Evolutionary conservation across 2,329 filamentous ascomycete genomes (phyloP), one percentile per base, ranked within the genome.

Genomic region (Bipolaris victoriae): DNA sequence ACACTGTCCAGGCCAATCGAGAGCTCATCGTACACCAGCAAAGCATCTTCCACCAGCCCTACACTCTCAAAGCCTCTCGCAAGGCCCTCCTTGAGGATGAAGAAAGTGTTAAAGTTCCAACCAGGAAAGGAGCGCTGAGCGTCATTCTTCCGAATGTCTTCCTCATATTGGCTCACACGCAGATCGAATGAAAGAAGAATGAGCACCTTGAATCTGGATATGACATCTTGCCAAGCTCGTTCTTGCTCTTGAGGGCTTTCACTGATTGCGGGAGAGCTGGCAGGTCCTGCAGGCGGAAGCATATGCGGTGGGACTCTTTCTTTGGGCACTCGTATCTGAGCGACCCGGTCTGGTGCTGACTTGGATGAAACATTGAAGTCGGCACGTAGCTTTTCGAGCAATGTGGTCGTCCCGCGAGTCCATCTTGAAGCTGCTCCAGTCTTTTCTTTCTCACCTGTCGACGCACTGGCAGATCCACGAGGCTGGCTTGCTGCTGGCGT

Each of bases 61-160:
- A 98, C 93, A 72, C 91, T 98, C 76, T 99, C 96, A 65, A 99
- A 97, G 0, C 94, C 96, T 64, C 91, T 86, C 1, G 95, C 94
- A 35, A 99, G 80, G 0, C 95, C 95, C 76, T 99, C 95, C 71
- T 99, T 99, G 7, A 99, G 83, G 15, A 99, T 93, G 74, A 99
- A 99, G 74, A 99, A 99, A 0, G 95, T 99, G 77, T 95, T 98
- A 73, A 99, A 99, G 72, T 99, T 99, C 95, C 95, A 99, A 0
- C 95, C 95, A 0, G 95, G 95, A 16, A 99, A 79, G 33, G 83
- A 88, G 45, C 94, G 85, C 74, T 98, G 93, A 0, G 89, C 86
- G 67, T 98, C 94, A 71, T 93, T 95, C 75, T 97, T 95, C 61
- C 91, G 90, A 65, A 99, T 97, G 66, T 99, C 95, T 58, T 97